These are phyloP conservation scores for Jacaranda copaia DNA, from an alignment of 257 asterid species.

Conservation along the genomic window DNA sequence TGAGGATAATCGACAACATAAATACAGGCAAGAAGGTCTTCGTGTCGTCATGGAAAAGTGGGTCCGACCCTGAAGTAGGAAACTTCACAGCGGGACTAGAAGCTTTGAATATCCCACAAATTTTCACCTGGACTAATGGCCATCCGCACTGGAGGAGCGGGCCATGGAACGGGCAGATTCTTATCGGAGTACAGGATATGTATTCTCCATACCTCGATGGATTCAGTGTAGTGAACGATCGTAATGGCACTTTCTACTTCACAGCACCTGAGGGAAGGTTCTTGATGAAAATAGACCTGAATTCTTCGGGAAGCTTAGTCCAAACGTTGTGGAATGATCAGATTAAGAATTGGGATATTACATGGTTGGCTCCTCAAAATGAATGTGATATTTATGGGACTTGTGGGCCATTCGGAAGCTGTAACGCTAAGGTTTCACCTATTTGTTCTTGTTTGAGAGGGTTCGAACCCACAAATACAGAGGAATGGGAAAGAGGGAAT, in stretches of 20 bases:
- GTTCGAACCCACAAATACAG: slow-evolving; percentile 35
- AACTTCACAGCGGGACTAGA: slow-evolving; percentile 40
- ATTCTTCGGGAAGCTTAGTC: slow-evolving; percentile 14
- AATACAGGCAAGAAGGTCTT: slow-evolving; percentile 33
- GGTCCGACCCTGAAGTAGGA: slow-evolving; percentile 45
- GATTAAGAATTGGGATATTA: slow-evolving; percentile 24
- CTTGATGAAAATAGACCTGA: slow-evolving; percentile 1
- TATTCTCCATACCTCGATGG: slow-evolving; percentile 36
- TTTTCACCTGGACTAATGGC: slow-evolving; percentile 31
- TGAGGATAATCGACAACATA: slow-evolving; percentile 40
- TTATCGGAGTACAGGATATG: slow-evolving; percentile 46
- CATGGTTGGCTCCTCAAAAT: slow-evolving; percentile 9
- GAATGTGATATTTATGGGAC: slow-evolving; percentile 46
- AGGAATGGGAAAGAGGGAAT: slow-evolving; percentile 49
- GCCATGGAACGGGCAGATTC: slow-evolving; percentile 49
- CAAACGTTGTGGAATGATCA: slow-evolving; percentile 15
- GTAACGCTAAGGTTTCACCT: slow-evolving; percentile 32
- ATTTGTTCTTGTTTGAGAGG: slow-evolving; percentile 52
- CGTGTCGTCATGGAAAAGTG: slow-evolving; percentile 45
- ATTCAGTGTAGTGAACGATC: slow-evolving; percentile 10
- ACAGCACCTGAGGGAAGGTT: slow-evolving; percentile 18
- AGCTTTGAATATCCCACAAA: slow-evolving; percentile 32
- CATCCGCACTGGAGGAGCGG: slow-evolving; percentile 52
- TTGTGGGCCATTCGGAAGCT: slow-evolving; percentile 53
- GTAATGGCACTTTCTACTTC: slow-evolving; percentile 23